Base-by-base conservation (phyloP, 257 asterid species). In the Solanum virginianum region DNA sequence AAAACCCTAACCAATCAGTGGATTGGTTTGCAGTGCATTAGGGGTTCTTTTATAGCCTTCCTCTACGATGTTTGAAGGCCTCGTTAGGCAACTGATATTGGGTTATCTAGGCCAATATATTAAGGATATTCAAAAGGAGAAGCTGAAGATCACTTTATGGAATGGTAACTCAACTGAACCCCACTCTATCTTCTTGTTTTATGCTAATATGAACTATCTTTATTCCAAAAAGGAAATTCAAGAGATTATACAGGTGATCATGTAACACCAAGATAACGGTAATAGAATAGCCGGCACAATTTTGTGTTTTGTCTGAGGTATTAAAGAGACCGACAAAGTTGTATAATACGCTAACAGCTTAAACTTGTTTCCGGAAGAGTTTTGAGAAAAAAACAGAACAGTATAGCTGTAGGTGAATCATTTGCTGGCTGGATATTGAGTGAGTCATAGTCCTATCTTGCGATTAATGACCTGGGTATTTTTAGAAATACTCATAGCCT, bases 71-170 rank as follows among this genome's bases (percentile, higher is more conserved):
- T 94, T 96, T 68, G 99, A 96, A 91, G 97, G 99, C 66, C 89
- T 96, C 86, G 99, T 94, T 83, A 87, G 98, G 83, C 98, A 96
- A 90, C 90, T 96, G 87, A 88, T 96, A 82, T 86, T 92, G 92
- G 98, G 99, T 53, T 93, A 93, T 87, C 89, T 95, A 66, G 98
- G 98, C n/a, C 91, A 75, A 85, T 96, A 90, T 87, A 93, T 96
- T 66, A 95, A 94, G 90, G 99, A 96, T 81, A 93, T 96, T 79
- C 99, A 96, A 83, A 91, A 89, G 74, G 99, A 96, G 87, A 98
- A 96, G 92, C 98, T 96, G 83, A 94, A 94, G 90, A 93, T 96
- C 90, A 96, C 98, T 72, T 96, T 94, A 4, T 96, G 99, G 99
- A 94, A 94, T 80, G 98, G 99, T 94, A 88, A 70, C 63, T 47